Percentiles rank a stretch among this genome's conserved stretches.
Evolutionary conservation across 1,284 basidiomycete species (phyloP).

Genomic region (Mycosarcoma maydis): DNA sequence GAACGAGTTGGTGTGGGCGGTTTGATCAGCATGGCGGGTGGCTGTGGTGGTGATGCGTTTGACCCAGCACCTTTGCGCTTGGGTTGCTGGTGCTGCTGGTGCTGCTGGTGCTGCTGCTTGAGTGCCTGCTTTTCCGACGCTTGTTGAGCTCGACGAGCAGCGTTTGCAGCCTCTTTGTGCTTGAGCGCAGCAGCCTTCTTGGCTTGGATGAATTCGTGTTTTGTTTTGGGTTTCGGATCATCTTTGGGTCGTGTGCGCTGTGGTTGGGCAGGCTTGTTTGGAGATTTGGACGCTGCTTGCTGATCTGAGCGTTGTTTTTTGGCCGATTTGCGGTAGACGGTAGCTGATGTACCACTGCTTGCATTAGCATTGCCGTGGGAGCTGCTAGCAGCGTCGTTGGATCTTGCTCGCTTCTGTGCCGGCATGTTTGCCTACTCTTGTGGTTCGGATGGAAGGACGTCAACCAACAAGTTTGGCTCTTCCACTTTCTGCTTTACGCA

Average conservation of each 20-base stretch:
- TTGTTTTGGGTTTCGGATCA: constrained; percentile 52
- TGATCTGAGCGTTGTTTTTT: constrained; percentile 49
- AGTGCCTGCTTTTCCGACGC: constrained; percentile 21
- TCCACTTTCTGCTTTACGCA: too few relatives aligned
- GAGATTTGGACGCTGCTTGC: constrained; percentile 19
- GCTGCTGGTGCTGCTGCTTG: constrained; percentile 31
- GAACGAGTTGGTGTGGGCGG: constrained; percentile 32
- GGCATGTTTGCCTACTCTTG: constrained; percentile 28
- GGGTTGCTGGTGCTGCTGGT: too few relatives aligned
- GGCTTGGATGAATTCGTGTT: constrained; percentile 55
- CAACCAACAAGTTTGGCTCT: too few relatives aligned
- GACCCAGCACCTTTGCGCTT: constrained; percentile 23
- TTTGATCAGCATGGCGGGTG: constrained; percentile 35
- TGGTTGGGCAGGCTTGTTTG: constrained; percentile 31
- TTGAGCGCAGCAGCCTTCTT: constrained; percentile 46
- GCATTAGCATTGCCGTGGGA: constrained; percentile 5
- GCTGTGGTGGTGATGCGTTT: constrained; percentile 4
- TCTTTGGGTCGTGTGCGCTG: constrained; percentile 39
- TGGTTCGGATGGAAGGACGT: too few relatives aligned
- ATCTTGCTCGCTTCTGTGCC: constrained; percentile 25
- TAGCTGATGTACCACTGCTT: constrained; percentile 27
- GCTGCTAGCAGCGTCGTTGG: constrained; percentile 7
- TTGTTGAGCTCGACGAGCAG: constrained; percentile 27
- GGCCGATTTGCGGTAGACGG: constrained; percentile 52
- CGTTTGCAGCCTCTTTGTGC: constrained; percentile 26